Percentiles rank a stretch among this genome's conserved stretches.
These are phyloP conservation scores for Cinchona pubescens DNA, from an alignment of 257 asterid genomes.

Conservation along the genomic window DNA sequence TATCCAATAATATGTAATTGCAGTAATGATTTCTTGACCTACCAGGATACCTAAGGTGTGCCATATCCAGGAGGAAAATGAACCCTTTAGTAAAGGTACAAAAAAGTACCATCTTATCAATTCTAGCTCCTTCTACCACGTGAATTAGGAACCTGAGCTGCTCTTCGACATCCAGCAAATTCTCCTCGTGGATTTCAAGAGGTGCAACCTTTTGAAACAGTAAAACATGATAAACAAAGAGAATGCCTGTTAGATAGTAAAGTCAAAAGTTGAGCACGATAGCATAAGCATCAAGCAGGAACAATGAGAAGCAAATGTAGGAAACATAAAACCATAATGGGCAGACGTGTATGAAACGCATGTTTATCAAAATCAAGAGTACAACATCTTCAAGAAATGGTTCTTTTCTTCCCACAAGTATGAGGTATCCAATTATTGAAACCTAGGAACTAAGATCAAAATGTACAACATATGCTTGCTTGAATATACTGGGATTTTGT, in stretches of 20 bases:
- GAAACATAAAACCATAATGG: background rate
- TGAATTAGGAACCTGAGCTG: slow-evolving; percentile 77
- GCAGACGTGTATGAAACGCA: background rate
- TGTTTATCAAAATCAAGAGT: background rate
- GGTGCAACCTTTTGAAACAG: slow-evolving; percentile 78
- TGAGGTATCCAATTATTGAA: too few relatives aligned
- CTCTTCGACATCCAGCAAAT: slow-evolving; percentile 76
- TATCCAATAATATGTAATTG: background rate
- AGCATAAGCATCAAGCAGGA: too few relatives aligned
- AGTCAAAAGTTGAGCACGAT: too few relatives aligned
- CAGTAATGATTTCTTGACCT: slow-evolving; percentile 28
- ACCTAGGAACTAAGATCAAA: background rate
- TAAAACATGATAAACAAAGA: background rate
- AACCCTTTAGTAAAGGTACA: slow-evolving; percentile 66
- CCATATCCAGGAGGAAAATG: slow-evolving; percentile 90
- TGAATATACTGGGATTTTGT: background rate
- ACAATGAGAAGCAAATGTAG: background rate
- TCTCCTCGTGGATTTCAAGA: slow-evolving; percentile 79
- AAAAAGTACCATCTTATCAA: slow-evolving; percentile 44
- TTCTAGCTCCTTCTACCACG: slow-evolving; percentile 61
- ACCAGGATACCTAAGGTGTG: slow-evolving; percentile 76
- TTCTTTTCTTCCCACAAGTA: background rate
- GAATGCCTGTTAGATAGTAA: too few relatives aligned
- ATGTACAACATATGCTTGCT: background rate
- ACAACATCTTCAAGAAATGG: background rate